Evolutionary conservation across 148 eudicot genomes (phyloP), one percentile per base, ranked within the genome.

Genomic region (Tetragonia tetragonoides): DNA sequence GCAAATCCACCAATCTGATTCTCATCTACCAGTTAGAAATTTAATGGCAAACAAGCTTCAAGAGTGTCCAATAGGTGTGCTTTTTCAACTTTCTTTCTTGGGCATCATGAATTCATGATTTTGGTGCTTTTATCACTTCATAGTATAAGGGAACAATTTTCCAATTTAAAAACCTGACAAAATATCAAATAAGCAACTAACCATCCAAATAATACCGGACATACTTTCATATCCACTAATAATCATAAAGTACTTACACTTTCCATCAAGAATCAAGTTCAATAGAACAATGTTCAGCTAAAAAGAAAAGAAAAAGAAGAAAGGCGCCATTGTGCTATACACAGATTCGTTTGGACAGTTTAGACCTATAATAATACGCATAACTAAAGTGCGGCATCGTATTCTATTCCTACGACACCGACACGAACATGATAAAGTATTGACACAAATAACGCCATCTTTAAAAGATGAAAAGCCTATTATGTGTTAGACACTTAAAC

Each of bases 181-280:
- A 49, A 49, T 1, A 6, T 49, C 53, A 49, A 49, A 49, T 2
- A 49, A 6, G 53, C 53, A 49, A 49, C 61, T 57, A 57, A 57
- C 61, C 21, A 16, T 4, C 12, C 12, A 12, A 4, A 17, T 20
- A 57, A 17, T 57, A 57, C 15, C 6, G 4, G 61, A 17, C 61
- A 57, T 7, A 16, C 18, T 3, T 12, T 57, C 18, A 57, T 16
- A 57, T 57, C n/a, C 20, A 20, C 61, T 57, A 7, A 7, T 57
- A 7, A 7, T 16, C 61, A 57, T 57, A 47, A 66, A 75, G 49
- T 65, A 14, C 66, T 24, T 28, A 7, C n/a, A 76, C 71, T 76
- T 76, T 67, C 16, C 37, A 53, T 70, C 64, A 66, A 20, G 21
- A 34, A 64, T 46, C 20, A 62, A 44, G 57, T 75, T 62, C 67